Conservation (phyloP, 1,284 basidiomycete species). For the Rhodotorula sp. region DNA sequence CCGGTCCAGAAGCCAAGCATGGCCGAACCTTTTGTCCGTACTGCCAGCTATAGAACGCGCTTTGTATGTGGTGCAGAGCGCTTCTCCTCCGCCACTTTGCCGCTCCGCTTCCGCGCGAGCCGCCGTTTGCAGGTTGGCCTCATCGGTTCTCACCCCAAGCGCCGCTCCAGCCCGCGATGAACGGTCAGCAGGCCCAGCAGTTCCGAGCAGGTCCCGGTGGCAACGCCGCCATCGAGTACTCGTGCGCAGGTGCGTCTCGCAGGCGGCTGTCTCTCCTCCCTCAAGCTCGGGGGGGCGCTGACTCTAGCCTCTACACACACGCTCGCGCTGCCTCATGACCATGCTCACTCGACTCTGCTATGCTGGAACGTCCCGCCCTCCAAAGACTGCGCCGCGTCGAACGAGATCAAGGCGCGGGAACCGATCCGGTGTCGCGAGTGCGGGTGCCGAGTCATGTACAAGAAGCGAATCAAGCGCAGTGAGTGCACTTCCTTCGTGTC, state of each 20-base stretch:
- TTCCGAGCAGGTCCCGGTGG: not conserved
- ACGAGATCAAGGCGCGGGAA: constrained; percentile 88
- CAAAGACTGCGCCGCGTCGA: constrained; percentile 88
- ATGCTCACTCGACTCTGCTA: not conserved
- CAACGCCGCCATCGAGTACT: constrained; percentile 66
- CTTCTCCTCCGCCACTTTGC: no score
- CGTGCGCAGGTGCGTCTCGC: constrained; percentile 74
- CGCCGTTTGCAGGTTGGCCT: no score
- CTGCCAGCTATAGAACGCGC: no score
- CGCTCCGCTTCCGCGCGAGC: no score
- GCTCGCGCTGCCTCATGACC: not conserved
- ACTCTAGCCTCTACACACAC: not conserved
- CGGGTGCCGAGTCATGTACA: constrained; percentile 98
- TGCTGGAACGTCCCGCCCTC: not conserved
- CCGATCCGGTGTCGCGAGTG: constrained; percentile 96
- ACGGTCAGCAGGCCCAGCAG: constrained; percentile 8
- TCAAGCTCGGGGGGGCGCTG: constrained; percentile 4
- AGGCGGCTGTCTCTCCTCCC: not conserved
- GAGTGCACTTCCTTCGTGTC: constrained; percentile 51
- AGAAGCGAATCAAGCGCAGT: constrained; percentile 95
- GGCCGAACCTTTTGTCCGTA: no score
- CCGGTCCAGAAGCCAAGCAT: constrained; percentile 2
- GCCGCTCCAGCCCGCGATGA: constrained; percentile 3
- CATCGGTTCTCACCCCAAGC: no score
- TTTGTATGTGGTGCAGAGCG: no score